Conservation (phyloP, 2,329 filamentous ascomycete species). For the Ophiocordyceps camponoti-floridani region DNA sequence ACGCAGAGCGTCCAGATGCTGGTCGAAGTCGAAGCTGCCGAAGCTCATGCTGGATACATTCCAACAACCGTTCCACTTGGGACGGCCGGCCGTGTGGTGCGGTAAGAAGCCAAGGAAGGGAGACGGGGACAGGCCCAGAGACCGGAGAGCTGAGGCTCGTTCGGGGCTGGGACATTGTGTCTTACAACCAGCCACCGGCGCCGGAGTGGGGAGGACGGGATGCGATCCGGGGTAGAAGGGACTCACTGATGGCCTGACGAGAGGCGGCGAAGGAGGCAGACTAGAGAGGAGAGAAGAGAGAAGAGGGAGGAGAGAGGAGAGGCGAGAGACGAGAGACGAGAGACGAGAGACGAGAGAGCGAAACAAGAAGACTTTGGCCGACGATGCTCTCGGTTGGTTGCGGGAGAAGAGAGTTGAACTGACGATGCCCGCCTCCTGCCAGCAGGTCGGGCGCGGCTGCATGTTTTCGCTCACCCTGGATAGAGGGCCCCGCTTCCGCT, state of each 20-base stretch:
- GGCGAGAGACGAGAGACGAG: too few species aligned
- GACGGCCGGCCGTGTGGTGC: conserved; percentile 15
- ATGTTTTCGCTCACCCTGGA: background rate
- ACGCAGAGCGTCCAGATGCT: conserved; percentile 18
- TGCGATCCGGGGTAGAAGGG: background rate
- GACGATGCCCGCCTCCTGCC: too few species aligned
- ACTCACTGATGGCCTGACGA: background rate
- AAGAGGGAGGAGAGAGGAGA: background rate
- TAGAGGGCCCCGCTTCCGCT: conserved; percentile 1
- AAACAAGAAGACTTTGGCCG: too few species aligned
- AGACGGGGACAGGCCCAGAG: conserved; percentile 5
- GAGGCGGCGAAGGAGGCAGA: background rate
- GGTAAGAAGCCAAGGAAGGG: conserved; percentile 12
- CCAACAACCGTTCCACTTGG: conserved; percentile 13
- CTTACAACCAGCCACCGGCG: conserved; percentile 5
- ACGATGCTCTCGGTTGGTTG: background rate
- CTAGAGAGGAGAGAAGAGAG: background rate
- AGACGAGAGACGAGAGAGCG: background rate
- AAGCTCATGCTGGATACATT: conserved; percentile 17
- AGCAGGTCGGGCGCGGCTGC: conserved; percentile 2
- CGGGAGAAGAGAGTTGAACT: too few species aligned
- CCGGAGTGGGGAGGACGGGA: background rate
- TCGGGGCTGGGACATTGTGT: conserved; percentile 2
- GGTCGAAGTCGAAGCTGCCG: conserved; percentile 13
- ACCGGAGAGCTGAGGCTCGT: conserved; percentile 3